A percentile compares a stretch with the other conserved stretches of the same genome.
Evolutionary conservation across 2,329 filamentous ascomycete genomes (phyloP).

Genomic region (Aspergillus sp.): DNA sequence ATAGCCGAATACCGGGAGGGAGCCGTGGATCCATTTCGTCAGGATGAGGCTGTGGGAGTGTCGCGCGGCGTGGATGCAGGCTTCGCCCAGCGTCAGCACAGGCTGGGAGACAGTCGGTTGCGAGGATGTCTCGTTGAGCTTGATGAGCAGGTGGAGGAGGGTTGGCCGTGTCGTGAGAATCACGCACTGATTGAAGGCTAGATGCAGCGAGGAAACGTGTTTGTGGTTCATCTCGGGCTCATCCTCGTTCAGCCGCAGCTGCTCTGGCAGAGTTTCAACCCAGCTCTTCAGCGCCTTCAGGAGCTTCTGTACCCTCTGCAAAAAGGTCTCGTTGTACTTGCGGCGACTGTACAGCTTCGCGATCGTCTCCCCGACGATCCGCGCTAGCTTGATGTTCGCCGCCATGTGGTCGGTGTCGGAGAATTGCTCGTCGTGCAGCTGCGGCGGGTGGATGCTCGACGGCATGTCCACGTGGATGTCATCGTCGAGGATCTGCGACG

Average conservation of each 20-base stretch:
- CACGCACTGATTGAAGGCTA: constrained; percentile 41
- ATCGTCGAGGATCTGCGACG: constrained; percentile 49
- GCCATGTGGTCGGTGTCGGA: constrained; percentile 36
- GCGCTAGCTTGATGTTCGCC: constrained; percentile 38
- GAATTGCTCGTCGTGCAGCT: constrained; percentile 36
- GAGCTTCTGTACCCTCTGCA: constrained; percentile 41
- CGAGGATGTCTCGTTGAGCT: constrained; percentile 23
- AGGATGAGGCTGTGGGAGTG: constrained; percentile 38
- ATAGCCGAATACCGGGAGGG: constrained; percentile 39
- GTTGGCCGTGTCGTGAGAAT: constrained; percentile 41
- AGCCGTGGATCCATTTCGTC: constrained; percentile 38
- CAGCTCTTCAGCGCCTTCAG: constrained; percentile 39
- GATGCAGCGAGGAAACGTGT: constrained; percentile 33
- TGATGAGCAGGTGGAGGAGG: constrained; percentile 39
- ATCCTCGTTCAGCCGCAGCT: constrained; percentile 32
- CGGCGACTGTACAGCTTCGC: constrained; percentile 35
- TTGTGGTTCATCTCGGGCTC: constrained; percentile 33
- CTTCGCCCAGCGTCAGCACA: constrained; percentile 36
- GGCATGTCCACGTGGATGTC: constrained; percentile 46
- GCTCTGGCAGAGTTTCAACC: constrained; percentile 37
- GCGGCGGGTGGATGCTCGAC: constrained; percentile 28
- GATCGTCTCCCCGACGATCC: constrained; percentile 37
- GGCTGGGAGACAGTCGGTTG: constrained; percentile 28
- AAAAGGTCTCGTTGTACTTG: constrained; percentile 37
- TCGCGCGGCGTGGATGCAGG: constrained; percentile 39